Conservation (phyloP, 805 yeast species). For the Candida ipomoeae region DNA sequence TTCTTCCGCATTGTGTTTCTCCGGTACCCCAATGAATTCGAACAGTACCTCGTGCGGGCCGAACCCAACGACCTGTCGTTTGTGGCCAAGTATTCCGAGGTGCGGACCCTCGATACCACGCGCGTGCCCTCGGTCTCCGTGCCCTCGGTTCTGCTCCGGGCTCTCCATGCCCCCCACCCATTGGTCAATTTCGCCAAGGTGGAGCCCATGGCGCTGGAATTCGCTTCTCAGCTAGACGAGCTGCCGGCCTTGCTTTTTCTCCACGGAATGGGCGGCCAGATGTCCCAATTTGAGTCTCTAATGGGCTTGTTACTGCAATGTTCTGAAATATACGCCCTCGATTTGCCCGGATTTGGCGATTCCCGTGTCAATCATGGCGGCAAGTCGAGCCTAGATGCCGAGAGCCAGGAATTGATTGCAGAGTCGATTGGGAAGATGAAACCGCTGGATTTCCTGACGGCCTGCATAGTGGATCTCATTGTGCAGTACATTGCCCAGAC, state of each 20-base stretch:
- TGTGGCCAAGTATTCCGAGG: constrained; percentile 43
- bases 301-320: constrained; percentile 59
- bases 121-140: constrained; percentile 17
- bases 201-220: constrained; percentile 16
- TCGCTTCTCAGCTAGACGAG: constrained; percentile 36
- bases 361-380: constrained; percentile 21
- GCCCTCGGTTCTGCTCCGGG: constrained; percentile 35
- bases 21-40: constrained; percentile 33
- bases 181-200: constrained; percentile 22
- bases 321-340: constrained; percentile 64
- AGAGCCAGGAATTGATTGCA: constrained; percentile 31
- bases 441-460: constrained; percentile 41
- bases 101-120: constrained; percentile 33
- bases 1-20: constrained; percentile 24
- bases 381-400: constrained; percentile 22
- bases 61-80: constrained; percentile 57
- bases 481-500: constrained; percentile 33
- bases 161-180: constrained; percentile 51
- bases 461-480: constrained; percentile 38
- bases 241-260: constrained; percentile 63
- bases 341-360: constrained; percentile 87
- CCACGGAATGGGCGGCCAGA: constrained; percentile 90
- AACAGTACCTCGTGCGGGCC: constrained; percentile 32
- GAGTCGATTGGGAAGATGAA: constrained; percentile 26
- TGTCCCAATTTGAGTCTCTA: constrained; percentile 77